Evolutionary conservation across 345 rosid species (phyloP), one percentile per base, ranked within the genome.

Genomic region (Eucalyptus erythrocorys): DNA sequence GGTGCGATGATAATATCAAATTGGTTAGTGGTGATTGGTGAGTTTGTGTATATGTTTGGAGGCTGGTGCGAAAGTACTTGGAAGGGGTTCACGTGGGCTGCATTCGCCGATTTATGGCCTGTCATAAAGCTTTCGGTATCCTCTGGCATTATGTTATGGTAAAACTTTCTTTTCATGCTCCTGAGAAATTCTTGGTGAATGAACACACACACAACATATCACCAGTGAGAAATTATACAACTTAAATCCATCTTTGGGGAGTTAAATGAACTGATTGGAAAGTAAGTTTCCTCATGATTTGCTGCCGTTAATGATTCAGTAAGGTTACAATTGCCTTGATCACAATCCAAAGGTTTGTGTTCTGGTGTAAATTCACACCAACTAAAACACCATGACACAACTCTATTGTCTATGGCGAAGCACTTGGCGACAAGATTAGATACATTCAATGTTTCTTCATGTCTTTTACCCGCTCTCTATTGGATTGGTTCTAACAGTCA

Each of bases 21-120:
- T 37, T 94, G 96, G 96, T 85, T 92, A 6, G 61, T 91, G 86
- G 93, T 81, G 24, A 79, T 91, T 76, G 96, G 91, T 57, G 90
- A 91, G 92, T 90, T 94, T 91, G 91, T 91, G 30, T 92, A 88
- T 45, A 51, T 91, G n/a, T 89, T 88, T 48, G 89, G 91, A 26
- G 90, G 91, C 30, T 88, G 91, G 86, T 88, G 90, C 30, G 79
- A 80, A 8, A 85, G 87, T 64, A 90, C 91, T 24, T 90, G 91
- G 90, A 90, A 68, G 64, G 91, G 91, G 22, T 88, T 88, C 80
- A 86, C 89, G 1, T 71, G 55, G 64, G 88, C 88, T 15, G 91
- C 91, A 50, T 90, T 90, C 57, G 64, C 50, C 14, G 95, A 92
- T 86, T 90, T 93, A 47, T 91, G 90, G 91, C 93, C 93, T 2